A percentile compares a stretch with the other conserved stretches of the same genome.
Evolutionary conservation across 2,329 filamentous ascomycete species (phyloP).

Genomic region (Aspergillus spinulosporus): DNA sequence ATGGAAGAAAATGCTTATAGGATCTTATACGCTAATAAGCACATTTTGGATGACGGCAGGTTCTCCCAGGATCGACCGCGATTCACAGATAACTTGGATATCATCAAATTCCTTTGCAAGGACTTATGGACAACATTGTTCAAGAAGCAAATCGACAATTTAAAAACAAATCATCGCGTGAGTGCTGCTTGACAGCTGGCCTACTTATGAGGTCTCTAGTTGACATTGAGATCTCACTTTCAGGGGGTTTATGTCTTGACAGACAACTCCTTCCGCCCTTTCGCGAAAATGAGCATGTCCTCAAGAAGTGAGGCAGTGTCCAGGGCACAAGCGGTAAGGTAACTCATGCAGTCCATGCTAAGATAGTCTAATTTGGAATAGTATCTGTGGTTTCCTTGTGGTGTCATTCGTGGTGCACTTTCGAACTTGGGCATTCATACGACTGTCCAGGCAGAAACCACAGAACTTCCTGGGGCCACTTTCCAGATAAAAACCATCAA

Average conservation of each 20-base stretch:
- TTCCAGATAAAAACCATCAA: conserved; percentile 92
- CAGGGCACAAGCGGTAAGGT: conserved; percentile 73
- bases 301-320: conserved; percentile 69
- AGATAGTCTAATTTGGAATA: conserved; percentile 39
- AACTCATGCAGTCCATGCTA: not conserved
- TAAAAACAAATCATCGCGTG: conserved; percentile 95
- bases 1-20: too few species aligned
- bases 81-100: conserved; percentile 88
- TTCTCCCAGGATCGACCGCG: conserved; percentile 69
- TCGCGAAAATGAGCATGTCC: conserved; percentile 85
- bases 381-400: conserved; percentile 95
- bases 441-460: conserved; percentile 86
- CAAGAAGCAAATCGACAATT: conserved; percentile 95
- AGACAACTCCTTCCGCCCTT: conserved; percentile 85
- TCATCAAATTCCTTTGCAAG: conserved; percentile 98
- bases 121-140: conserved; percentile 95
- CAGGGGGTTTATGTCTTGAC: conserved; percentile 94
- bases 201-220: not conserved
- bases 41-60: conserved; percentile 23
- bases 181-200: conserved; percentile 21
- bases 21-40: not conserved
- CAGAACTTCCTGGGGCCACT: conserved; percentile 80
- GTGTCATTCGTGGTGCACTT: conserved; percentile 86
- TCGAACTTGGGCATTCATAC: conserved; percentile 89
- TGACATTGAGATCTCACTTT: not conserved